Conservation (phyloP, 2,329 filamentous ascomycete genomes). For the Hyphodiscus sp. region DNA sequence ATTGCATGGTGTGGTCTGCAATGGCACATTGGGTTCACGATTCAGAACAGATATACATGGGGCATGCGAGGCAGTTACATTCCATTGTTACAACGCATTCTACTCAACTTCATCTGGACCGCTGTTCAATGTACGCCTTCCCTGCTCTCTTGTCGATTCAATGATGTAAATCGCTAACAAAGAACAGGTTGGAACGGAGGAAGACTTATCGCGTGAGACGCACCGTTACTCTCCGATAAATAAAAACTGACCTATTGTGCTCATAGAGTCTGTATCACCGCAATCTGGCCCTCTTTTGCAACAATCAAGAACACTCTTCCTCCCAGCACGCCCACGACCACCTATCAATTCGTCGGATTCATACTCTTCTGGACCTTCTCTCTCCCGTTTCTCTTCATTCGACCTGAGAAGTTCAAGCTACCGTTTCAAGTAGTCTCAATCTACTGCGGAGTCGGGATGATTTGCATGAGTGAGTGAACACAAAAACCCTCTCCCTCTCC, state of each 20-base stretch:
- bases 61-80: slow-evolving; percentile 41
- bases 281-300: slow-evolving; percentile 13
- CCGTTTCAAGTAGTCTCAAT: slow-evolving; percentile 39
- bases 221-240: neutral
- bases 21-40: slow-evolving; percentile 38
- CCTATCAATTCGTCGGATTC: slow-evolving; percentile 31
- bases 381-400: slow-evolving; percentile 39
- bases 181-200: slow-evolving; percentile 8
- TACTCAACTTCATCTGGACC: slow-evolving; percentile 46
- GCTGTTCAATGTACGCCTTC: slow-evolving; percentile 34
- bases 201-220: slow-evolving; percentile 5
- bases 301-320: slow-evolving; percentile 26
- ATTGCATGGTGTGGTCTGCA: slow-evolving; percentile 34
- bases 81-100: slow-evolving; percentile 39
- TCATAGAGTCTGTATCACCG: slow-evolving; percentile 6
- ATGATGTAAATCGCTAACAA: neutral
- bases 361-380: slow-evolving; percentile 32
- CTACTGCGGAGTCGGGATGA: slow-evolving; percentile 40
- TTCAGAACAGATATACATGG: slow-evolving; percentile 35
- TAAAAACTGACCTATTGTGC: neutral
- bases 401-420: slow-evolving; percentile 42
- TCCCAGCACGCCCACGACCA: slow-evolving; percentile 29
- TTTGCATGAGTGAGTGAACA: slow-evolving; percentile 32
- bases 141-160: neutral
- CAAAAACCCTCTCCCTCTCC: neutral